Evolutionary conservation across 345 rosid genomes (phyloP).

Genomic region (Brassica juncea): DNA sequence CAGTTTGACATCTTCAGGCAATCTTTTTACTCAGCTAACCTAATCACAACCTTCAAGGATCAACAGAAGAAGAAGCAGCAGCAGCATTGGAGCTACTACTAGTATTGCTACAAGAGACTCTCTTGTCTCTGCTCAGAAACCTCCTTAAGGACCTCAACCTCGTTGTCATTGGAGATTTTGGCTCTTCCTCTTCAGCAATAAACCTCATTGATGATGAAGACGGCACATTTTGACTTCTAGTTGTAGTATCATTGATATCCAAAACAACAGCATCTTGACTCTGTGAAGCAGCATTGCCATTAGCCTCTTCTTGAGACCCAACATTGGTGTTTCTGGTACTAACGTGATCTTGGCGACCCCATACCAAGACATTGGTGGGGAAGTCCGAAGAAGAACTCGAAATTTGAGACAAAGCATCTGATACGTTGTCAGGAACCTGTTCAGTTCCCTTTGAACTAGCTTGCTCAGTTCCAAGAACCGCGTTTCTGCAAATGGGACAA

Average conservation of each 20-base stretch:
- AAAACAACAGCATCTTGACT: constrained; percentile 40
- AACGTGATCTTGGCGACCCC: constrained; percentile 77
- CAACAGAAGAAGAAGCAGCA: constrained; percentile 53
- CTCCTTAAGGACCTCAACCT: constrained; percentile 80
- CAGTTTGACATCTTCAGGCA: constrained; percentile 34
- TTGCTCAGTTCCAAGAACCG: constrained; percentile 41
- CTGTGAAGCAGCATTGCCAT: constrained; percentile 43
- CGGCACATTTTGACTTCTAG: constrained; percentile 44
- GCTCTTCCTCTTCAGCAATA: constrained; percentile 59
- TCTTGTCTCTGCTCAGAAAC: constrained; percentile 77
- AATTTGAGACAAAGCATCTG: constrained; percentile 38
- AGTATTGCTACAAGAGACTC: constrained; percentile 49
- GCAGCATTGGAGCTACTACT: constrained; percentile 45
- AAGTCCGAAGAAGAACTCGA: constrained; percentile 58
- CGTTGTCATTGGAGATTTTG: constrained; percentile 69
- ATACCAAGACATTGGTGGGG: constrained; percentile 85
- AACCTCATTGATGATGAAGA: constrained; percentile 35
- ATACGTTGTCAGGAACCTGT: constrained; percentile 28
- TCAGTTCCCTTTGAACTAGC: constrained; percentile 21
- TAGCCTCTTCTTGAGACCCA: constrained; percentile 49
- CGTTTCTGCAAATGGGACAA: constrained; percentile 84
- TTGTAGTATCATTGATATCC: constrained; percentile 54
- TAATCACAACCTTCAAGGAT: constrained; percentile 45
- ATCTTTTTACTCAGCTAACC: constrained; percentile 19
- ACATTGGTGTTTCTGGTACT: constrained; percentile 51